A percentile compares a stretch with the other conserved stretches of the same genome.
phyloP scores from a whole-genome alignment of 495 filamentous ascomycete species.

The Podospora sp. region DNA sequence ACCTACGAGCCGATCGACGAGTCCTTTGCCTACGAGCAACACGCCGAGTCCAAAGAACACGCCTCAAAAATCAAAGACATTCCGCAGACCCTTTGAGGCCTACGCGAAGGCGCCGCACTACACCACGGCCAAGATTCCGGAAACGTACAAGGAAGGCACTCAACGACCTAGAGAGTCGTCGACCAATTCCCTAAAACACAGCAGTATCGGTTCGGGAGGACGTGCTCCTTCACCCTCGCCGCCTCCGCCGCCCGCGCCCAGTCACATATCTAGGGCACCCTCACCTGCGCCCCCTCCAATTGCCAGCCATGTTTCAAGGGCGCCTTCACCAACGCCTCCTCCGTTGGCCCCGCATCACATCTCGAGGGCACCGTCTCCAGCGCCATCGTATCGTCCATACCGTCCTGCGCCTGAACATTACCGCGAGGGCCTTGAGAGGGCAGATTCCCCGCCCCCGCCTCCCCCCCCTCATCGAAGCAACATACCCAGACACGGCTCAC shows the following conservation, averaged over 20 bases:
- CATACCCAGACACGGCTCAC: conserved; percentile 29
- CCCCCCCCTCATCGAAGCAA: conserved; percentile 57
- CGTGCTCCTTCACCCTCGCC: conserved; percentile 9
- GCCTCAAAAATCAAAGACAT: conserved; percentile 62
- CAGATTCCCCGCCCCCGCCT: conserved; percentile 53
- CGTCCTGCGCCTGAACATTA: conserved; percentile 34
- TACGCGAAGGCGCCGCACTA: conserved; percentile 62
- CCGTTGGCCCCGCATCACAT: conserved; percentile 20
- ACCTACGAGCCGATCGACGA: conserved; percentile 74
- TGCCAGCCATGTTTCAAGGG: conserved; percentile 34
- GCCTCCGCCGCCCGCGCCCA: conserved; percentile 5
- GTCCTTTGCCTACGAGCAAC: conserved; percentile 62
- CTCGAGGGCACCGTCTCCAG: conserved; percentile 28
- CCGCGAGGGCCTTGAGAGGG: conserved; percentile 21
- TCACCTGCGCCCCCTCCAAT: conserved; percentile 24
- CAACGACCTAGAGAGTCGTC: conserved; percentile 41
- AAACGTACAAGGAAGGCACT: conserved; percentile 45
- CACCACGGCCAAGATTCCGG: conserved; percentile 54
- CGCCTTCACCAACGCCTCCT: conserved; percentile 58
- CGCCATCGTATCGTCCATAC: conserved; percentile 50
- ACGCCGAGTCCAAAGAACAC: conserved; percentile 55
- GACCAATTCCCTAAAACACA: conserved; percentile 22
- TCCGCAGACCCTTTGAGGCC: conserved; percentile 71
- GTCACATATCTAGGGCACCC: conserved; percentile 29
- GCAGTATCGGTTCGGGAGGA: conserved; percentile 4